These are phyloP conservation scores for Hypoxylon fuscum DNA, from an alignment of 495 filamentous ascomycete species.

Conservation along the genomic window DNA sequence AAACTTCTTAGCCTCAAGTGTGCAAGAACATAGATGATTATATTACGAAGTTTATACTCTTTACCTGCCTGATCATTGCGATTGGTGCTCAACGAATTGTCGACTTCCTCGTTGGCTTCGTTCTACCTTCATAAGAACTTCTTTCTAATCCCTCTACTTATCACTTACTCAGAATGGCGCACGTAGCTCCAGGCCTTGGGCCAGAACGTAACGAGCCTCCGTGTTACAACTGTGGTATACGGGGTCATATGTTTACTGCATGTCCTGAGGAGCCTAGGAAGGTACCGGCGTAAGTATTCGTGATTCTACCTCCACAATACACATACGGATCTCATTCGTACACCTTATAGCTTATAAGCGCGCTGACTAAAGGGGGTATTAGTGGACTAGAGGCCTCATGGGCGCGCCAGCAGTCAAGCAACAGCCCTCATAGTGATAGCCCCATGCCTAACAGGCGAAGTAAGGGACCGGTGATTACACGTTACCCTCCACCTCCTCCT, in stretches of 20 bases:
- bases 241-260: conserved; percentile 58
- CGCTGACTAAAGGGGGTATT: conserved; percentile 30
- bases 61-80: conserved; percentile 9
- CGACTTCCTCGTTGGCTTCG: background rate
- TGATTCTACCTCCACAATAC: conserved; percentile 6
- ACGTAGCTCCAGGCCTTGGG: conserved; percentile 48
- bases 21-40: conserved; percentile 6
- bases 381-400: conserved; percentile 52
- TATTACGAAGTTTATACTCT: conserved; percentile 5
- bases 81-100: conserved; percentile 15
- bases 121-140: conserved; percentile 5
- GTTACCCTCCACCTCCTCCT: conserved; percentile 46
- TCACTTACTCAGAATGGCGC: conserved; percentile 39
- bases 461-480: conserved; percentile 54
- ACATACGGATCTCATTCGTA: background rate
- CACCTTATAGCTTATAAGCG: conserved; percentile 1
- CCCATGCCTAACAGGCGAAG: conserved; percentile 41
- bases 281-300: conserved; percentile 66
- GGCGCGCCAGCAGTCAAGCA: conserved; percentile 51
- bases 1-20: background rate
- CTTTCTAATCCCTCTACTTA: conserved; percentile 14
- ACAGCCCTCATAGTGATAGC: conserved; percentile 44
- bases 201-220: conserved; percentile 45
- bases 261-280: conserved; percentile 60
- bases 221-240: conserved; percentile 62